These are phyloP conservation scores for Kwoniella sp. DNA, from an alignment of 768 basidiomycete genomes.

Conservation along the genomic window DNA sequence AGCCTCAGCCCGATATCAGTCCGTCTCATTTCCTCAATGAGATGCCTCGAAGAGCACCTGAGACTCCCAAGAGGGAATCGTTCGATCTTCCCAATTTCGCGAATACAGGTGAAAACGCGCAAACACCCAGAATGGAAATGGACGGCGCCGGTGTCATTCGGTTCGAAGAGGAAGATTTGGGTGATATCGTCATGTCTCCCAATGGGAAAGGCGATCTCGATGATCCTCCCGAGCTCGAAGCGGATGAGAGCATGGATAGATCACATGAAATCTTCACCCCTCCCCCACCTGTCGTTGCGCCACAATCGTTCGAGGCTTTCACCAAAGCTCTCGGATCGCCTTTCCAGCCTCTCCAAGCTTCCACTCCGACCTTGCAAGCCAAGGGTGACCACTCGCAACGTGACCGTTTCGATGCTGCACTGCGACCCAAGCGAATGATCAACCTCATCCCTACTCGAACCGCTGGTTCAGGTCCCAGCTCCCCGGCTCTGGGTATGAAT, in stretches of 20 bases:
- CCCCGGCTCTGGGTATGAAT: neutral
- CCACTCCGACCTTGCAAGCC: neutral
- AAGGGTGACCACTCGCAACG: neutral
- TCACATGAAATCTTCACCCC: conserved; percentile 19
- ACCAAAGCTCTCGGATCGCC: conserved; percentile 4
- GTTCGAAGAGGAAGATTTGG: conserved; percentile 17
- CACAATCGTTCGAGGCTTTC: neutral
- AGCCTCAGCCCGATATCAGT: conserved; percentile 11
- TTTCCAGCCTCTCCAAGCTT: neutral
- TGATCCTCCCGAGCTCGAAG: conserved; percentile 3
- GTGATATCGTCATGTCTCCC: conserved; percentile 11
- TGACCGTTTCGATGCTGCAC: neutral
- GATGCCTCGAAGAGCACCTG: conserved; percentile 34
- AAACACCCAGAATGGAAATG: neutral
- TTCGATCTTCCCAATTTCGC: conserved; percentile 2
- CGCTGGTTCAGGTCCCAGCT: neutral
- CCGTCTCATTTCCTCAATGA: conserved; percentile 35
- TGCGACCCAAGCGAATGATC: neutral
- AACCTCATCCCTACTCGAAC: neutral
- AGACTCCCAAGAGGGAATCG: conserved; percentile 30
- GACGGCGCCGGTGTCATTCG: conserved; percentile 6
- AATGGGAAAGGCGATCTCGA: neutral
- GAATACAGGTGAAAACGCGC: conserved; percentile 2
- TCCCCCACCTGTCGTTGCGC: neutral
- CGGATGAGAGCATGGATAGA: neutral